Percentiles rank a stretch among this genome's conserved stretches.
Evolutionary conservation across 192 early-diverging fungal genomes (phyloP).

Genomic region (Diversispora epigaea): DNA sequence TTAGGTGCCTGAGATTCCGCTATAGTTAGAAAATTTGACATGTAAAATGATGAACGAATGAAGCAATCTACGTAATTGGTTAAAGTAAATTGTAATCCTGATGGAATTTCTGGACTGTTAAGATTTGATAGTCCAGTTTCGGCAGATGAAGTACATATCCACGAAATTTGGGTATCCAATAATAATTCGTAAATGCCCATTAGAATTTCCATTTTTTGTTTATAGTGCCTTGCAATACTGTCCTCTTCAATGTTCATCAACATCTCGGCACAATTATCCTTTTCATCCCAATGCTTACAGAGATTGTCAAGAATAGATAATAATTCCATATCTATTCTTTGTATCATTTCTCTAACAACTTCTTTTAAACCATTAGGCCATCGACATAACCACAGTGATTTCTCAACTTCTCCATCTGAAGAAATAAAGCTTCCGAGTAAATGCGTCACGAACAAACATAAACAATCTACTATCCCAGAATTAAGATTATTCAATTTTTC

Average conservation of each 20-base stretch:
- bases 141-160: neutral
- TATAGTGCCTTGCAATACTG: neutral
- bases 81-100: neutral
- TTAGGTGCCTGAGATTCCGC: too few relatives aligned
- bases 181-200: constrained; percentile 12
- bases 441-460: constrained; percentile 12
- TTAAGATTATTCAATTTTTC: constrained; percentile 18
- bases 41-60: neutral
- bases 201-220: constrained; percentile 2
- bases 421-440: neutral
- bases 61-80: neutral
- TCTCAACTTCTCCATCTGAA: neutral
- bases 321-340: neutral
- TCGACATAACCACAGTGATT: constrained; percentile 20
- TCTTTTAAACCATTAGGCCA: constrained; percentile 31
- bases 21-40: neutral
- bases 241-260: neutral
- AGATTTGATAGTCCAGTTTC: neutral
- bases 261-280: neutral
- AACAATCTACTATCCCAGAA: constrained; percentile 8
- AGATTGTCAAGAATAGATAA: neutral
- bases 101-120: neutral
- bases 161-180: constrained; percentile 6
- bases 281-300: neutral
- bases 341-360: neutral